Evolutionary conservation across 1,284 basidiomycete genomes (phyloP), one percentile per base, ranked within the genome.

Genomic region (Cryptococcus jaspeensis): DNA sequence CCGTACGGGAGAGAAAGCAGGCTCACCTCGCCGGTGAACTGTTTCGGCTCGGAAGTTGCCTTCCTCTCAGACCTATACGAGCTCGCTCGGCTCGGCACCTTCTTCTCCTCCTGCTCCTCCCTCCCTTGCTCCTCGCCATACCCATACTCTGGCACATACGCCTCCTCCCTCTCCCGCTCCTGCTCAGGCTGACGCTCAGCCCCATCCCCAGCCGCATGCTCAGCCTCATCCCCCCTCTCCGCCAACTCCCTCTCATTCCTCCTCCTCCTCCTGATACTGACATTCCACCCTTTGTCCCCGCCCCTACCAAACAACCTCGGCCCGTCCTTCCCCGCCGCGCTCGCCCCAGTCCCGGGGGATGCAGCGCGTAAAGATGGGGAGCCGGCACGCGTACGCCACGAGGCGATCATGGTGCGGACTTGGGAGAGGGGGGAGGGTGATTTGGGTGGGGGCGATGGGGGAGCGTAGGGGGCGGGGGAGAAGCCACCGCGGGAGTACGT

Each of bases 381-480:
- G 7, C 67, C 66, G 7, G 69, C 45, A 32, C 65, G 57, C 15
- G 64, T 63, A 28, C 69, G 55, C 89, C 89, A 92, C 3, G 86
- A 81, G 0, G 85, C 84, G 12, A 92, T 86, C 57, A 91, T 86
- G 61, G 88, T 90, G 25, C 87, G 82, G 36, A 92, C 87, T 12
- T 85, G 57, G 1, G 70, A 61, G 1, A 70, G 50, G 3, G 75
- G 72, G 1, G 75, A 71, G 35, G 66, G 58, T 0, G 67, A 53
- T 46, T 63, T 72, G 37, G 62, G 56, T 4, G 64, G 70, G 5
- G 63, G 61, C 18, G 58, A 46, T 18, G 48, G 59, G 25, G n/a
- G 38, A 12, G 23, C 20, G 25, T 44, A 48, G 28, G 47, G 41
- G 18, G 44, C 48, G 13, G 50, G 20, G 32, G 47, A 37, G 40